Percentiles rank a stretch among this genome's conserved stretches.
Conservation (phyloP, 192 early-diverging fungal genomes). For the Phycomyces blakesleeanus region DNA sequence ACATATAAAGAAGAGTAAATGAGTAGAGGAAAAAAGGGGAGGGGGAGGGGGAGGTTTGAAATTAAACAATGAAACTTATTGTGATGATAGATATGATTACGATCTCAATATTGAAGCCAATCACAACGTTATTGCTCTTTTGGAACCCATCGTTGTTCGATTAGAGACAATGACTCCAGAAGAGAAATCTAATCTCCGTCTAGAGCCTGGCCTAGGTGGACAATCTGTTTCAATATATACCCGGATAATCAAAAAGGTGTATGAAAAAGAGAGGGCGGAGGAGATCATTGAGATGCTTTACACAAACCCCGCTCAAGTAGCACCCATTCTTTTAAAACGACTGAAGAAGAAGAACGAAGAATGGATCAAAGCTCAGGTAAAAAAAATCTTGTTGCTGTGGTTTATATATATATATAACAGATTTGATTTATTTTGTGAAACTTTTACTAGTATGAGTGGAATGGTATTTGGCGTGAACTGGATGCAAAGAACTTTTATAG, state of each 20-base stretch:
- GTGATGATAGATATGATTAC: constrained; percentile 67
- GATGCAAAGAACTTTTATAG: constrained; percentile 94
- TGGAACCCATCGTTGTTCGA: constrained; percentile 85
- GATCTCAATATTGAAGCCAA: constrained; percentile 97
- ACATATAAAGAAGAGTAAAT: too few relatives aligned
- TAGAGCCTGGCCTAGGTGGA: constrained; percentile 76
- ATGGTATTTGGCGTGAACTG: constrained; percentile 94
- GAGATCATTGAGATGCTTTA: constrained; percentile 92
- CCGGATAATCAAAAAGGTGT: constrained; percentile 89
- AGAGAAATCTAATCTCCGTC: constrained; percentile 65
- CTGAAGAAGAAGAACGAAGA: constrained; percentile 98
- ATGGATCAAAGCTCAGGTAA: constrained; percentile 81
- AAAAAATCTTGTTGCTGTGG: background rate
- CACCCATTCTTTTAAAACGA: constrained; percentile 91
- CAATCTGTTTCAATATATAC: constrained; percentile 83
- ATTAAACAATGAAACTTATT: too few relatives aligned
- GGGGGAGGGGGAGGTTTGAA: background rate
- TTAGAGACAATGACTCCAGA: constrained; percentile 76
- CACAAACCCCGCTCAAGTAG: constrained; percentile 78
- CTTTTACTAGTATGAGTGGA: constrained; percentile 75
- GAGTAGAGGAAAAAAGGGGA: background rate
- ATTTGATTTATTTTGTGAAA: too few relatives aligned
- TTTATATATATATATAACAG: too few relatives aligned
- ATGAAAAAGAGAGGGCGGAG: constrained; percentile 74
- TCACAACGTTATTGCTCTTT: constrained; percentile 75